A percentile compares a stretch with the other conserved stretches of the same genome.
These are phyloP conservation scores for Pisolithus orientalis DNA, from an alignment of 768 basidiomycete species.

Conservation along the genomic window DNA sequence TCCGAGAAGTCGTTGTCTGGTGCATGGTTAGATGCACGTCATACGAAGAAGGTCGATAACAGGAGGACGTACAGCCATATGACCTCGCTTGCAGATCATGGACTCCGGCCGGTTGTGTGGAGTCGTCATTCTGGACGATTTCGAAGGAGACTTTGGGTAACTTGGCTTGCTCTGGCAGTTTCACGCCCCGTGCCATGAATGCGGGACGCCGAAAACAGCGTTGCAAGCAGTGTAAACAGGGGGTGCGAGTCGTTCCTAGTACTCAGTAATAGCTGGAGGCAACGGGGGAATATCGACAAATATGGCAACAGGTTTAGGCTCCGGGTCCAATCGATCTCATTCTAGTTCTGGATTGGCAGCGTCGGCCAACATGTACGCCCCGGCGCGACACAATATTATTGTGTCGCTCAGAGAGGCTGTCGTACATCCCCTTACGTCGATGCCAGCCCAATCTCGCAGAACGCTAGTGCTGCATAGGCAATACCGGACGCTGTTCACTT, in stretches of 20 bases:
- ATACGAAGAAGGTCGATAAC: neutral
- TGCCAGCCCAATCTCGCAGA: conserved; percentile 3
- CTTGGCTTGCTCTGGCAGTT: conserved; percentile 29
- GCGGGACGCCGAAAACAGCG: neutral
- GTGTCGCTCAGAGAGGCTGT: conserved; percentile 38
- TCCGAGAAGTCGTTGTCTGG: conserved; percentile 62
- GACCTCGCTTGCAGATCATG: conserved; percentile 56
- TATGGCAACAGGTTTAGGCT: too few relatives aligned
- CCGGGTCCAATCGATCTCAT: too few relatives aligned
- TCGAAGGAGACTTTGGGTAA: conserved; percentile 67
- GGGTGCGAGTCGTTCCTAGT: too few relatives aligned
- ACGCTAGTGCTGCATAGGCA: conserved; percentile 52
- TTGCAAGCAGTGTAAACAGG: neutral
- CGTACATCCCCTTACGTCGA: conserved; percentile 45
- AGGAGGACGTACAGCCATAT: conserved; percentile 63
- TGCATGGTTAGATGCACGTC: conserved; percentile 1
- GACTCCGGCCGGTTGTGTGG: conserved; percentile 55
- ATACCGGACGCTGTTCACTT: conserved; percentile 52
- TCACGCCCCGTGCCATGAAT: conserved; percentile 34
- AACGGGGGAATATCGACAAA: too few relatives aligned
- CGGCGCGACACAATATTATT: conserved; percentile 31
- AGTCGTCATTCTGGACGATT: conserved; percentile 57
- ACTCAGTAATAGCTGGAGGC: too few relatives aligned
- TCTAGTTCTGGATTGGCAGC: too few relatives aligned
- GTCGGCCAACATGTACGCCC: conserved; percentile 33